Conservation (phyloP, 1,284 basidiomycete species). For the Puccinia novopanici region DNA sequence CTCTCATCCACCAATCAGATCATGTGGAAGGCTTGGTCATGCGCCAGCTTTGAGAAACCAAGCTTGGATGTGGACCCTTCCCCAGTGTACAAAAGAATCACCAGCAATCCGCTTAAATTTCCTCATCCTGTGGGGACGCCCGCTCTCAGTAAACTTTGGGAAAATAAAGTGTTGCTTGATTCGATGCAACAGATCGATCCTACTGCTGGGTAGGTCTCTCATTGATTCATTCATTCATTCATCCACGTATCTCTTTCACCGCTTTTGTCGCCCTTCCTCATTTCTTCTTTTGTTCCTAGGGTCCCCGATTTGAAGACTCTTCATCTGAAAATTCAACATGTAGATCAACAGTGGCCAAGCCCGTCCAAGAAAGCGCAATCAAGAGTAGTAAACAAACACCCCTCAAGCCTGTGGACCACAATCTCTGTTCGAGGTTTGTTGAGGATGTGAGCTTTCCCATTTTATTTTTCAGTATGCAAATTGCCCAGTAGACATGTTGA, state of each 20-base stretch:
- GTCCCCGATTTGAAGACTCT: conserved; percentile 43
- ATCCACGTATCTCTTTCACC: not conserved
- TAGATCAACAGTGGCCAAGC: conserved; percentile 17
- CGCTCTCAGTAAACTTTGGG: conserved; percentile 44
- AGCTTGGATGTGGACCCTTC: conserved; percentile 35
- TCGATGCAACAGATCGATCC: conserved; percentile 34
- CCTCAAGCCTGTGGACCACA: not conserved
- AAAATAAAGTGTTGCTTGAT: conserved; percentile 33
- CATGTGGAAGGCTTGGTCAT: conserved; percentile 49
- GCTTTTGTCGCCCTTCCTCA: not conserved
- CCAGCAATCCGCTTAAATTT: conserved; percentile 24
- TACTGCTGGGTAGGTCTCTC: conserved; percentile 17
- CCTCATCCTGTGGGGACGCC: conserved; percentile 48
- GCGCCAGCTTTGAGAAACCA: conserved; percentile 40
- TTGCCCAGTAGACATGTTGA: conserved; percentile 3
- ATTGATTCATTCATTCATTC: not conserved
- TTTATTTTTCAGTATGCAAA: not conserved
- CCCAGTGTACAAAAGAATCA: conserved; percentile 26
- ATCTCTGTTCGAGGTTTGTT: conserved; percentile 20
- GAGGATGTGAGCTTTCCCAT: conserved; percentile 13
- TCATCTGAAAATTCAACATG: conserved; percentile 33
- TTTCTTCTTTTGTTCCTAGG: not conserved
- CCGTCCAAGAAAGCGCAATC: conserved; percentile 6
- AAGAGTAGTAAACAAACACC: not conserved
- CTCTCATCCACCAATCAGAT: conserved; percentile 1